Base-by-base conservation (phyloP, 768 basidiomycete species). In the Leccinum barrowsii region DNA sequence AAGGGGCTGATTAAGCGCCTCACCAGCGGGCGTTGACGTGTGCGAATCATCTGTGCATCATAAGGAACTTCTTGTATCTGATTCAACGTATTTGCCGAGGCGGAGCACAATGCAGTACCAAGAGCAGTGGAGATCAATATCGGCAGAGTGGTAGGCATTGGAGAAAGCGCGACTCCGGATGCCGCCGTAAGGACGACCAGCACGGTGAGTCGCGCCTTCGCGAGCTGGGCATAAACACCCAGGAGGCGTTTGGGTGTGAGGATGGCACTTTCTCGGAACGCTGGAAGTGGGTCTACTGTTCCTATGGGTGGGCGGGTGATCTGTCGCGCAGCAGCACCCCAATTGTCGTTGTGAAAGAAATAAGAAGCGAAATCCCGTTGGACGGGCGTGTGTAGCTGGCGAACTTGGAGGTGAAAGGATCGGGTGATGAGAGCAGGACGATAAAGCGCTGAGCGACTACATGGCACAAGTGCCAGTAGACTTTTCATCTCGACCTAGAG, bases 21-120 rank as follows among this genome's bases (percentile, higher is more conserved):
- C 2, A 94, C 93, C 24, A 99, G 83, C 0, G 96, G 94, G 17
- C 97, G 79, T 55, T 80, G 86, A 30, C 95, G 84, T 0, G 97
- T 98, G 49, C 97, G 84, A 0, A 86, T 81, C 88, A 98, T 98
- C 70, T 99, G 97, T 0, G 97, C 95, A 67, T 99, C 97, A 63
- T 94, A 92, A 0, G 97, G 97, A 7, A 92, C 80, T 74, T 99
- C 97, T 67, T 94, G 89, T 3, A 98, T 77, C 72, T 99, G 94
- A 74, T 99, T 99, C 66, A 97, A 79, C 2, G 96, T 82, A 70
- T 98, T 98, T 28, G 97, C 97, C 0, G 94, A 91, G 3, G 94
- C 92, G 5, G 90, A 88, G 70, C 94, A 97, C 46, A 99, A 80
- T 0, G 88, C 85, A 0, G 95, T 98, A 42, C 97, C 97, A 26